A percentile compares a stretch with the other conserved stretches of the same genome.
Conservation (phyloP, 2,329 filamentous ascomycete species). For the Exophiala alcalophila region DNA sequence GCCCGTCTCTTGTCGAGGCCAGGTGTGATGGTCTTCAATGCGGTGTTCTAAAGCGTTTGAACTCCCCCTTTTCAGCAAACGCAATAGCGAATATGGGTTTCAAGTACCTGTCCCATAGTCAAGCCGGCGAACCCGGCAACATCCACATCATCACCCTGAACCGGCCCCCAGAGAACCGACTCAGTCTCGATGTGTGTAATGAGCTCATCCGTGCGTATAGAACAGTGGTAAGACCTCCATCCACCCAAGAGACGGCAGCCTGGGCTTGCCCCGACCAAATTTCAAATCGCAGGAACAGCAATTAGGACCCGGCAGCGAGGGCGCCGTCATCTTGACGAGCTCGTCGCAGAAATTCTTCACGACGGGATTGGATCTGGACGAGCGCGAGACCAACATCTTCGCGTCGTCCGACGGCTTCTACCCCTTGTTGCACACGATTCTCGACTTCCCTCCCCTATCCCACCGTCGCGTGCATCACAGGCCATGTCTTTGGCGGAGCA, state of each 20-base stretch:
- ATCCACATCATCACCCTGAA: conserved; percentile 54
- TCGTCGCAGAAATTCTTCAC: conserved; percentile 44
- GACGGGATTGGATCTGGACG: conserved; percentile 45
- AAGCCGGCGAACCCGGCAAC: conserved; percentile 24
- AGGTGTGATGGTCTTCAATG: no score
- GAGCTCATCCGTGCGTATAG: conserved; percentile 51
- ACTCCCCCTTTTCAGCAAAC: no score
- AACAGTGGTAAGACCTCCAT: no score
- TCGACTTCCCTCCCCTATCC: conserved; percentile 50
- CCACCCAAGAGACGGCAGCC: no score
- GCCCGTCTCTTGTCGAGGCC: no score
- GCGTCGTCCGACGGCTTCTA: conserved; percentile 58
- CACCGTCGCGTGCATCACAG: conserved; percentile 47
- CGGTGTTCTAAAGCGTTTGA: no score
- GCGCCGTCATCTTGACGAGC: conserved; percentile 52
- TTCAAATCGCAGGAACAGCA: no score
- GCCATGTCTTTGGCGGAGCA: conserved; percentile 50
- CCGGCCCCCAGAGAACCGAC: conserved; percentile 53
- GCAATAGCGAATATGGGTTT: conserved; percentile 4
- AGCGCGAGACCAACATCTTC: conserved; percentile 47
- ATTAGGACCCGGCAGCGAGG: conserved; percentile 47
- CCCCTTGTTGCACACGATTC: conserved; percentile 40
- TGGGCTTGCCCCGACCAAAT: no score
- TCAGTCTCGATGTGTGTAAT: conserved; percentile 51
- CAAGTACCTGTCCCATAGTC: conserved; percentile 7